Evolutionary conservation across 495 filamentous ascomycete species (phyloP), one percentile per base, ranked within the genome.

Genomic region (Aspergillus wentii): DNA sequence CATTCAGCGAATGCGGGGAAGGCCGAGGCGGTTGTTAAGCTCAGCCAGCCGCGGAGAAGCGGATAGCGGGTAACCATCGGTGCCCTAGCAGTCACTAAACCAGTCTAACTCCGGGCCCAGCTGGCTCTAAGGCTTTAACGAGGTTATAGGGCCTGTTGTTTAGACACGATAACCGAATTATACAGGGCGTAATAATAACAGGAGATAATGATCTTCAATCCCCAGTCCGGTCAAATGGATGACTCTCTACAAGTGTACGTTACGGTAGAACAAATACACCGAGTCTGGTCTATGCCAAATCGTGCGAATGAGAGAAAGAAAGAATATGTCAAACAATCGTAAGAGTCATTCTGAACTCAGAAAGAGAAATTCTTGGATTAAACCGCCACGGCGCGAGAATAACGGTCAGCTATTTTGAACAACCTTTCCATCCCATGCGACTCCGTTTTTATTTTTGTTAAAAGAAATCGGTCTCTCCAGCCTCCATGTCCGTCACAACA

Each of bases 361-460:
- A 50, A 59, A 61, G 59, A 56, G 53, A 61, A 57, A 56, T 61
- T 55, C 47, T 54, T 66, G 62, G 57, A 67, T 70, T 67, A 66
- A 66, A 62, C 59, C 64, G 66, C 66, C 66, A 70, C 62, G 62
- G 64, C 56, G 61, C 59, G 59, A 68, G 48, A 57, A 55, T 52
- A 64, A 56, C 53, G 61, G 59, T 61, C 61, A 65, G 62, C 64
- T 66, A 68, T 56, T 62, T 61, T 62, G 53, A 61, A 68, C 62
- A 62, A 52, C 57, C 62, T 61, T 68, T 61, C 10, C 52, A 59
- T 64, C 58, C 63, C 61, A 52, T 45, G 48, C 55, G 61, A 68
- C 59, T 68, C 64, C 62, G 54, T 61, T 43, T 42, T 51, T 50
- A 48, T 49, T 17, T 30, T 41, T 33, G 29, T 29, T 35, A 59